A percentile compares a stretch with the other conserved stretches of the same genome.
Conservation (phyloP, 148 eudicot species). For the Rhododendron henanense region DNA sequence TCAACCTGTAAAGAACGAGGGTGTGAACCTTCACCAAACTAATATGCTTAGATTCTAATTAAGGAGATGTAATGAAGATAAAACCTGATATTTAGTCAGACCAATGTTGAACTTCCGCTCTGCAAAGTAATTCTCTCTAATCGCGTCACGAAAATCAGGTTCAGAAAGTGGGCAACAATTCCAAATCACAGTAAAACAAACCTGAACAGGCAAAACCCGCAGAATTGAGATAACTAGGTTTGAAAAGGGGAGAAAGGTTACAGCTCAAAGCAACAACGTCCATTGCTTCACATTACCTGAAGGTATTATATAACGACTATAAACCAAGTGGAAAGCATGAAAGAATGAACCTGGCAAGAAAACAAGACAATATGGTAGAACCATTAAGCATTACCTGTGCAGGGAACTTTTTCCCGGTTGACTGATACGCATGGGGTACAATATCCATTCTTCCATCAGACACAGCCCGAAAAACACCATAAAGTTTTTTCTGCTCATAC, state of each 20-base stretch:
- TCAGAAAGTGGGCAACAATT: slow-evolving; percentile 22
- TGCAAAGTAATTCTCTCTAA: slow-evolving; percentile 27
- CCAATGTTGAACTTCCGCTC: slow-evolving; percentile 25
- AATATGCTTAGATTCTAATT: neutral
- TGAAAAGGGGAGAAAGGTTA: neutral
- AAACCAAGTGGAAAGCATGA: neutral
- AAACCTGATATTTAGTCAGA: slow-evolving; percentile 30
- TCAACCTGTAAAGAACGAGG: slow-evolving; percentile 13
- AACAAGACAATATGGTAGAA: neutral
- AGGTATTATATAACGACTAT: neutral
- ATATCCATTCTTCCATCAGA: slow-evolving; percentile 27
- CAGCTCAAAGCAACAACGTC: neutral
- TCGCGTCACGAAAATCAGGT: slow-evolving; percentile 23
- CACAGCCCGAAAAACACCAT: slow-evolving; percentile 32
- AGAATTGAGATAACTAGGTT: neutral
- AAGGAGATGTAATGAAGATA: neutral
- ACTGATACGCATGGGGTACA: slow-evolving; percentile 20
- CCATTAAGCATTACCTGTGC: slow-evolving; percentile 23
- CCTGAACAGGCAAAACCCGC: slow-evolving; percentile 12
- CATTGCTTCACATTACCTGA: neutral
- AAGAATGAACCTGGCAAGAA: neutral
- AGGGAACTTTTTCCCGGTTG: slow-evolving; percentile 20
- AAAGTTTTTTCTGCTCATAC: slow-evolving; percentile 19
- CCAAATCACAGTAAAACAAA: slow-evolving; percentile 26
- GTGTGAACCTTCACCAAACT: neutral